Percentiles rank a stretch among this genome's conserved stretches.
Conservation (phyloP, 345 rosid species). For the Eucalyptus pauciflora region DNA sequence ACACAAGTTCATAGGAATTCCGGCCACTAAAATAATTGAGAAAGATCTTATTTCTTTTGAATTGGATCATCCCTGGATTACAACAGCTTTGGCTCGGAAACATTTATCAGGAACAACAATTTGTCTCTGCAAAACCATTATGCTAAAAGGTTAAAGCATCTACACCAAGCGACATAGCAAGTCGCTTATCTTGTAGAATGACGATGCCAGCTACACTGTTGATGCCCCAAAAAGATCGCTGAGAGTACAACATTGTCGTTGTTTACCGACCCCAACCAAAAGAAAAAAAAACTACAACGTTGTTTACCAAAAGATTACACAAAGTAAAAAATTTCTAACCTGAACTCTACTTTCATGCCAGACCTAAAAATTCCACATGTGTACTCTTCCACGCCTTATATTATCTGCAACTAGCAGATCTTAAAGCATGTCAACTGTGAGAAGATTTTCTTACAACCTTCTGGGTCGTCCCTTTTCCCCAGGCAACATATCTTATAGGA, state of each 20-base stretch:
- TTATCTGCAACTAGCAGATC: background rate
- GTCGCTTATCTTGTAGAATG: background rate
- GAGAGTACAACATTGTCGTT: background rate
- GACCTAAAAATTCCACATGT: background rate
- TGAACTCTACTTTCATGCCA: background rate
- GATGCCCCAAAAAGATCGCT: background rate
- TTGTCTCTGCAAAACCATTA: background rate
- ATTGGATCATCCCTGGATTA: background rate
- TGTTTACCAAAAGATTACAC: background rate
- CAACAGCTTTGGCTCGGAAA: background rate
- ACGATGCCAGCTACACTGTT: background rate
- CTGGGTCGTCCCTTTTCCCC: background rate
- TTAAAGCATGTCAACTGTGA: background rate
- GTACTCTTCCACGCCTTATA: background rate
- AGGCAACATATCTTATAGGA: background rate
- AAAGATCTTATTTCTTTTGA: background rate
- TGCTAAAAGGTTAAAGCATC: background rate
- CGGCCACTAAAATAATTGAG: background rate
- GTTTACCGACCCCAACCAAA: too few species aligned
- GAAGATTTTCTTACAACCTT: background rate
- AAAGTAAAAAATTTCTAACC: background rate
- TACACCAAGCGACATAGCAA: background rate
- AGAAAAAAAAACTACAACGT: background rate
- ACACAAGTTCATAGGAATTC: background rate
- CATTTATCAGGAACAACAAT: background rate